Evolutionary conservation across 1,284 basidiomycete genomes (phyloP), one percentile per base, ranked within the genome.

Genomic region (Marasmius tenuissimus): DNA sequence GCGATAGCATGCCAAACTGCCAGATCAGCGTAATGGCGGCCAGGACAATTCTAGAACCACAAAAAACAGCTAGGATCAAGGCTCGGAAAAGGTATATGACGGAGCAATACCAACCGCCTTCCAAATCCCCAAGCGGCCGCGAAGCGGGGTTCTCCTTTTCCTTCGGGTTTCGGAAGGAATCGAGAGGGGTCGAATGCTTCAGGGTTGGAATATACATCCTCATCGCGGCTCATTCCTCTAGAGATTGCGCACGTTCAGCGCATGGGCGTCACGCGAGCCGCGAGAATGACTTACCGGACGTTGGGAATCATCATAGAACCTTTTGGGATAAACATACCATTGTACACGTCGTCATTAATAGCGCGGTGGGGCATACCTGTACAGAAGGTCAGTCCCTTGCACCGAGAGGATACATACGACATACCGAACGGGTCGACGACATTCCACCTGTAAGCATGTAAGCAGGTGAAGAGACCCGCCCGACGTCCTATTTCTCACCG

Each of bases 1-100:
- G 67, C 67, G 14, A 68, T 63, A 2, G 61, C 59, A 50, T 67
- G 64, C 67, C 67, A 68, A 18, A 69, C 33, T 27, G 64, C 58
- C 34, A 60, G 58, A 40, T 68, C 66, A 48, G 66, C 67, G 57
- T 66, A 60, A 49, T 60, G 61, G 35, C 64, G 40, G 27, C 66
- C 66, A 38, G 66, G 64, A 51, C 67, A 67, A 66, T 65, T 38
- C 67, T 56, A 39, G 5, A 33, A 8, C 45, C 27, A 27, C 57
- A 56, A 12, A 9, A 50, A n/a, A 54, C 54, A 60, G 27, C 16
- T 6, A 16, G 35, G 4, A 10, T 16, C 14, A 34, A n/a, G 18
- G 14, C 27, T 35, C 8, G 35, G 8, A 27, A 34, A 4, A 8
- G 27, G 27, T 0, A 37, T 57, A 35, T 39, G 20, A 45, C 20